phyloP scores from a whole-genome alignment of 345 rosid genomes.

The Camelina sativa region DNA sequence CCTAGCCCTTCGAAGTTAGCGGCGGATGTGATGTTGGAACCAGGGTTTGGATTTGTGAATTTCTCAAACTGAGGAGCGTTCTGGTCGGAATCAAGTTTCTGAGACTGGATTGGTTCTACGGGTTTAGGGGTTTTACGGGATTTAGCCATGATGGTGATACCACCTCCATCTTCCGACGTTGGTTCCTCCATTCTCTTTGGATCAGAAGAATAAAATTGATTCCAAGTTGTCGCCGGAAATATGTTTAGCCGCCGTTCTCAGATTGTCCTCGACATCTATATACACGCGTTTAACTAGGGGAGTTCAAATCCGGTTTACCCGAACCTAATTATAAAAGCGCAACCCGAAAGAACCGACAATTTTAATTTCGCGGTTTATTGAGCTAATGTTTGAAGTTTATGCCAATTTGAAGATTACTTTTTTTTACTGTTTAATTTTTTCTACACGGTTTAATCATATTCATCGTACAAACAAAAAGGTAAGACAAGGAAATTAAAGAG shows the following conservation, averaged over 20 bases:
- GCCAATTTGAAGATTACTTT: slow-evolving; percentile 1
- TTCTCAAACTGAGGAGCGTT: slow-evolving; percentile 50
- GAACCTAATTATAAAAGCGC: slow-evolving; percentile 3
- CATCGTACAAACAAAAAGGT: slow-evolving; percentile 24
- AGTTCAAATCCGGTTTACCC: slow-evolving; percentile 27
- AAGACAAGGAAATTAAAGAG: not conserved
- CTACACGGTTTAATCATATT: slow-evolving; percentile 14
- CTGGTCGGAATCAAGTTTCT: slow-evolving; percentile 36
- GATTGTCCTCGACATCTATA: not conserved
- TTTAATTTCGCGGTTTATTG: not conserved
- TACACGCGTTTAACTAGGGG: slow-evolving; percentile 30
- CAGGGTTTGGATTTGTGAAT: slow-evolving; percentile 38
- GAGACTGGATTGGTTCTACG: slow-evolving; percentile 21
- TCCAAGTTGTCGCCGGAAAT: slow-evolving; percentile 17
- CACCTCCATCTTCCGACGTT: slow-evolving; percentile 39
- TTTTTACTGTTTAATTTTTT: slow-evolving; percentile 20
- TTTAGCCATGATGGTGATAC: slow-evolving; percentile 66
- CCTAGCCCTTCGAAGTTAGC: slow-evolving; percentile 65
- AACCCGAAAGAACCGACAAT: not conserved
- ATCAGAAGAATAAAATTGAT: not conserved
- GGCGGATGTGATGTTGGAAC: slow-evolving; percentile 33
- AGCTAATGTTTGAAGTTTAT: not conserved
- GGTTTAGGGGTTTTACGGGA: slow-evolving; percentile 39
- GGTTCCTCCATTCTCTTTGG: slow-evolving; percentile 38
- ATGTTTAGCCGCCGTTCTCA: slow-evolving; percentile 30